Evolutionary conservation across 106 monocot genomes (phyloP), one percentile per base, ranked within the genome.

Genomic region (Cymbidium sinense): DNA sequence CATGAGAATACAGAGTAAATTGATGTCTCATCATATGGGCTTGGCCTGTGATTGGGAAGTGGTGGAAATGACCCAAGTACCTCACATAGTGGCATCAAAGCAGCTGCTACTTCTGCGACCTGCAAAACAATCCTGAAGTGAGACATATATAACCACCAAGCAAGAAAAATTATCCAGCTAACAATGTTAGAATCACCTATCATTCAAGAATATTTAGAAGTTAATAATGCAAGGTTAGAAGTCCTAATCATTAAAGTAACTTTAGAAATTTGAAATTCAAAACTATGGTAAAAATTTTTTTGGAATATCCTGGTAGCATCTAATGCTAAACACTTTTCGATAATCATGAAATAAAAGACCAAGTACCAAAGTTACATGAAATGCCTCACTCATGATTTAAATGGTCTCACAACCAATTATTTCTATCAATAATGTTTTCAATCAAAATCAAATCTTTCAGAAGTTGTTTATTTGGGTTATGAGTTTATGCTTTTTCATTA

Each of bases 31-130:
- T 90, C 90, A 77, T 73, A 70, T 34, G 73, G 78, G 80, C 67
- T 85, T 52, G 84, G 78, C 80, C 64, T 86, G 70, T 88, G 72
- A 61, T 65, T 86, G 44, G 86, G 79, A 72, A 77, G 80, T 9
- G 94, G 88, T 75, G 88, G 43, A 11, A 94, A 9, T 10, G 98
- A 98, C 13, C 98, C 98, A 88, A 94, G 92, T 37, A 73, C 84
- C 86, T 98, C 98, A 85, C 98, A 98, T 11, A 98, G 83, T 29
- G 94, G 98, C 88, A 94, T 84, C 75, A 98, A 86, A 70, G 86
- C 86, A 33, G 90, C 94, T 75, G 98, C 93, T 81, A 98, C 83
- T 82, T 92, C 94, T 58, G 98, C 94, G 79, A 98, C 81, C 96
- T 96, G 82, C 37, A 79, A 51, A 20, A 43, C 21, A 69, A 72